Conservation (phyloP, 495 filamentous ascomycete genomes). For the Penicillium angulare region DNA sequence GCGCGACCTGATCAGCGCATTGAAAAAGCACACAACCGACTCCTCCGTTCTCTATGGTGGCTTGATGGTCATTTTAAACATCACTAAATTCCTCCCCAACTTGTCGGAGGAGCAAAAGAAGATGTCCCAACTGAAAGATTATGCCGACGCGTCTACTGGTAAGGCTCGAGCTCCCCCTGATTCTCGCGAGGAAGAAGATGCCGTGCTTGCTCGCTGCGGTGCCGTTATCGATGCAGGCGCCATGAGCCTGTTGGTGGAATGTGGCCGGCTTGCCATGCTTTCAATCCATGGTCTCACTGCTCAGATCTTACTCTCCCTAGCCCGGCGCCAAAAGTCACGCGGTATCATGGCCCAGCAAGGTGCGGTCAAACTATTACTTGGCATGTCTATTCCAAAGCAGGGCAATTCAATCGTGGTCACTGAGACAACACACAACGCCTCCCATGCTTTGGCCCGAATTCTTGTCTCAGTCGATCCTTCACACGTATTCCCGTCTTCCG, state of each 20-base stretch:
- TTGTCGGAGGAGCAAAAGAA: constrained; percentile 89
- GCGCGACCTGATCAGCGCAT: constrained; percentile 58
- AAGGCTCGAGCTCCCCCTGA: constrained; percentile 53
- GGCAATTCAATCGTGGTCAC: constrained; percentile 34
- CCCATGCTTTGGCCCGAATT: constrained; percentile 88
- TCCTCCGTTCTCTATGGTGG: constrained; percentile 79
- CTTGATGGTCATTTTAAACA: constrained; percentile 76
- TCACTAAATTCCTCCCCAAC: constrained; percentile 77
- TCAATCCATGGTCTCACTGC: constrained; percentile 67
- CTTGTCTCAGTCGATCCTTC: constrained; percentile 85
- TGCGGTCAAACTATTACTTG: constrained; percentile 78
- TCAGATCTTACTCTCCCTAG: constrained; percentile 71
- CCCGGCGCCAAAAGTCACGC: constrained; percentile 66
- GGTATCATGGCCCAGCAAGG: constrained; percentile 87
- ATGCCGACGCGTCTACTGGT: constrained; percentile 76
- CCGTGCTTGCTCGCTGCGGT: constrained; percentile 74
- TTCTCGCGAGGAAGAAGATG: constrained; percentile 67
- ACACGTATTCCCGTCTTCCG: constrained; percentile 77
- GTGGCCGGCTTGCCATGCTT: constrained; percentile 62
- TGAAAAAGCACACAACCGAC: constrained; percentile 59
- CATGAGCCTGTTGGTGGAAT: constrained; percentile 69
- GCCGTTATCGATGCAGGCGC: constrained; percentile 71
- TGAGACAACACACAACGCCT: constrained; percentile 58
- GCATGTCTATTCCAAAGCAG: constrained; percentile 58
- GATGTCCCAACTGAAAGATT: constrained; percentile 85